These are phyloP conservation scores for Infundibulicybe gibba DNA, from an alignment of 768 basidiomycete genomes.

Conservation along the genomic window DNA sequence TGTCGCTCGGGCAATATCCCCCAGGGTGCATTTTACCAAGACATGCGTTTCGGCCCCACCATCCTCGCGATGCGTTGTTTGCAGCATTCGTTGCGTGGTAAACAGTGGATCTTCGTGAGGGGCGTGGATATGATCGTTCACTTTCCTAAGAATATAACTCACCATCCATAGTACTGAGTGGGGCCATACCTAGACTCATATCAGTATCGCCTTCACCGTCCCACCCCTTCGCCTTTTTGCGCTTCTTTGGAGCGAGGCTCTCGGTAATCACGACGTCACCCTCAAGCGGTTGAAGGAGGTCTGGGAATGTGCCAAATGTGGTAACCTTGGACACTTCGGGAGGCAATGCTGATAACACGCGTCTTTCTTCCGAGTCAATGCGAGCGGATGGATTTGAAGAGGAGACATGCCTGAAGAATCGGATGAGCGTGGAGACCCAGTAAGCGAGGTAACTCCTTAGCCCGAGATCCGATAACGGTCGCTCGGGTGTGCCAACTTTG, in stretches of 20 bases:
- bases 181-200: conserved; percentile 23
- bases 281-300: conserved; percentile 29
- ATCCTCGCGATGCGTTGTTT: conserved; percentile 55
- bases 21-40: conserved; percentile 66
- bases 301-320: conserved; percentile 39
- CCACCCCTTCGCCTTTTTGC: conserved; percentile 63
- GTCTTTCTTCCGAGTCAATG: conserved; percentile 23
- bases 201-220: conserved; percentile 61
- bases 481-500: conserved; percentile 88
- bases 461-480: conserved; percentile 92
- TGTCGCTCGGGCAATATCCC: conserved; percentile 73
- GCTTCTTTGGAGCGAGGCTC: conserved; percentile 25
- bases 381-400: not conserved
- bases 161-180: conserved; percentile 39
- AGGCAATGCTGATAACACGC: conserved; percentile 59
- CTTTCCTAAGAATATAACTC: conserved; percentile 6
- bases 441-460: conserved; percentile 86
- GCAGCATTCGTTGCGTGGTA: conserved; percentile 50
- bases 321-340: conserved; percentile 44
- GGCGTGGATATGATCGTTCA: not conserved
- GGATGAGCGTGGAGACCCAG: conserved; percentile 81
- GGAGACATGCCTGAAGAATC: conserved; percentile 69
- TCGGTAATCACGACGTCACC: conserved; percentile 16
- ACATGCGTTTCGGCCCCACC: conserved; percentile 73
- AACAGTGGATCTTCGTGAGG: conserved; percentile 44